phyloP scores from a whole-genome alignment of 2,329 filamentous ascomycete genomes.

The Aspergillus sp. region DNA sequence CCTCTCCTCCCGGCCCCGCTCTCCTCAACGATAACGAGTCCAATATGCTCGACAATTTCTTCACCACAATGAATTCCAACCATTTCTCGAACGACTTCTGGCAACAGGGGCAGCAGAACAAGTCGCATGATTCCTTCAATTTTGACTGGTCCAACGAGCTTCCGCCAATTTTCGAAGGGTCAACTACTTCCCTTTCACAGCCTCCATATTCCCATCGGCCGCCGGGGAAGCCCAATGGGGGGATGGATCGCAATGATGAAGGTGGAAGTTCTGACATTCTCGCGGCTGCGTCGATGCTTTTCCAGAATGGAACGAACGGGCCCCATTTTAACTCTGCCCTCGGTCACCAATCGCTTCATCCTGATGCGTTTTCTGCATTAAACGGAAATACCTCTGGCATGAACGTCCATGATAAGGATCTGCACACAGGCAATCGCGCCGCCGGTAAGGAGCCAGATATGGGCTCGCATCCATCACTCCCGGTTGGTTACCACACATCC shows the following conservation, averaged over 20 bases:
- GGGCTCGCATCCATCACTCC: slow-evolving; percentile 12
- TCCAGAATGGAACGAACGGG: slow-evolving; percentile 26
- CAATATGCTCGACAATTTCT: slow-evolving; percentile 45
- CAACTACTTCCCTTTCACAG: slow-evolving; percentile 54
- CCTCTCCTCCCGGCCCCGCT: slow-evolving; percentile 55
- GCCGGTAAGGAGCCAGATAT: slow-evolving; percentile 7
- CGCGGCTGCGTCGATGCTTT: slow-evolving; percentile 45
- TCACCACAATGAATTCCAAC: slow-evolving; percentile 33
- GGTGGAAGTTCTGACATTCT: slow-evolving; percentile 43
- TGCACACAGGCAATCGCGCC: slow-evolving; percentile 7
- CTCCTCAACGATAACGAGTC: slow-evolving; percentile 52
- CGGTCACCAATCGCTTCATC: slow-evolving; percentile 19
- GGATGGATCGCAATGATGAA: slow-evolving; percentile 15
- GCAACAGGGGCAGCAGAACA: slow-evolving; percentile 21
- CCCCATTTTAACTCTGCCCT: slow-evolving; percentile 21
- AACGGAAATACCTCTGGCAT: slow-evolving; percentile 11
- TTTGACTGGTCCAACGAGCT: slow-evolving; percentile 41
- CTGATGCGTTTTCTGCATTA: slow-evolving; percentile 12
- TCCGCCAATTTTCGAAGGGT: slow-evolving; percentile 57
- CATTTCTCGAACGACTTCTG: slow-evolving; percentile 32
- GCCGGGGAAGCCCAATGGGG: slow-evolving; percentile 16
- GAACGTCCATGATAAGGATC: slow-evolving; percentile 12
- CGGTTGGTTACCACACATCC: slow-evolving; percentile 26
- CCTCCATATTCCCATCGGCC: slow-evolving; percentile 29
- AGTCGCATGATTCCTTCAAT: slow-evolving; percentile 16